Base-by-base conservation (phyloP, 1,284 basidiomycete genomes). In the Ceratobasidium sp. region DNA sequence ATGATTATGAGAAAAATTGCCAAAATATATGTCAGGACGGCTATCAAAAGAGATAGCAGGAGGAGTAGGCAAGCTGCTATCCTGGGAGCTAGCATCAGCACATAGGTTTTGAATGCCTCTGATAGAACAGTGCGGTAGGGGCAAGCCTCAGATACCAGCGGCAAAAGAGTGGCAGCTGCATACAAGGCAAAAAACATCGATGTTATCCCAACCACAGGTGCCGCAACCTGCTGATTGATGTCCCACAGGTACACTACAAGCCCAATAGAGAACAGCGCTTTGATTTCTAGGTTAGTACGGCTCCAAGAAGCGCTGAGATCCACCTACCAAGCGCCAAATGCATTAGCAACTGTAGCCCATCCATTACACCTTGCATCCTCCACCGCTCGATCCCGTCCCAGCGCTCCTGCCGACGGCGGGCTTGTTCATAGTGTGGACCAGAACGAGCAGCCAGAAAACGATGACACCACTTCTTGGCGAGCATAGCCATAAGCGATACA, bases 391-490 rank as follows among this genome's bases (percentile, higher is more conserved):
- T 70, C 3, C 51, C 49, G n/a, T 70, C 51, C 68, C 68, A 70
- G 3, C 51, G 51, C 13, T 39, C 39, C 44, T 70, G 68, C 10
- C 68, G 10, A 6, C 20, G 12, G 4, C 13, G 26, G 15, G 68
- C 7, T 46, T n/a, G 44, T 56, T 46, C 49, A 9, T 39, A n/a
- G 18, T 5, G n/a, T 18, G 55, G 18, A 20, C 70, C 70, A 10
- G 55, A 56, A 33, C 70, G 55, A 6, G 18, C 40, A 1, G 70
- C 58, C 13, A 60, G 9, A 51, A 56, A 70, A 4, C 10, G 53
- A 26, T 70, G 33, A 20, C 51, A 70, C 68, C 68, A 70, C 5
- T 42, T 33, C 20, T 70, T 70, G 13, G 68, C 68, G 9, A 70
- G 51, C 68, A 70, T 70, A 18, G 68, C 68, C 33, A 33, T 33